Percentiles rank a stretch among this genome's conserved stretches.
Evolutionary conservation across 257 asterid species (phyloP).

Genomic region (Buddleja alternifolia): DNA sequence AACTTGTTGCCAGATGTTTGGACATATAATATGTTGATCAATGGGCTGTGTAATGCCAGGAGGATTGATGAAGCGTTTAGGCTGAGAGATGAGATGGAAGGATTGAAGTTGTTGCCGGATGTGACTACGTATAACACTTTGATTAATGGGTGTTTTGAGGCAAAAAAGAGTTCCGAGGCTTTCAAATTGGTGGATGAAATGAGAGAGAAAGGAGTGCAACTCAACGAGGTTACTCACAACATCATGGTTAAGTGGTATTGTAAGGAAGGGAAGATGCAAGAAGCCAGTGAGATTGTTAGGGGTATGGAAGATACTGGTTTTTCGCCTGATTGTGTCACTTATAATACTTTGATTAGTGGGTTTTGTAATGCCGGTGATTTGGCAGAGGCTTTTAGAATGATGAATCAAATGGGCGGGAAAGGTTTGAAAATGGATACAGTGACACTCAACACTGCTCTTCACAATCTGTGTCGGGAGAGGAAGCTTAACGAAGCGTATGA

Average conservation of each 20-base stretch:
- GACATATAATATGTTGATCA: slow-evolving; percentile 76
- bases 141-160: slow-evolving; percentile 67
- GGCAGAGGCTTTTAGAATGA: slow-evolving; percentile 65
- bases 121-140: slow-evolving; percentile 80
- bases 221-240: slow-evolving; percentile 67
- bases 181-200: slow-evolving; percentile 64
- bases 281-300: slow-evolving; percentile 50
- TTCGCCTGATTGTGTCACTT: slow-evolving; percentile 67
- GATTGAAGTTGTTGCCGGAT: slow-evolving; percentile 68
- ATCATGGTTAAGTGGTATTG: slow-evolving; percentile 77
- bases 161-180: slow-evolving; percentile 47
- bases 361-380: slow-evolving; percentile 66
- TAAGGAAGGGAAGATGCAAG: slow-evolving; percentile 73
- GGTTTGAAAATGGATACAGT: slow-evolving; percentile 83
- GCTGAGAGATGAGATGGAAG: slow-evolving; percentile 66
- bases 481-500: slow-evolving; percentile 65
- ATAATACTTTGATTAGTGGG: slow-evolving; percentile 73
- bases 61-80: slow-evolving; percentile 73
- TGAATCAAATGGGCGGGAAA: slow-evolving; percentile 65
- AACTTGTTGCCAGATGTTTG: slow-evolving; percentile 64
- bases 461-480: slow-evolving; percentile 58
- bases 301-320: slow-evolving; percentile 69
- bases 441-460: slow-evolving; percentile 70
- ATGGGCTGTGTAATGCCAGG: slow-evolving; percentile 60
- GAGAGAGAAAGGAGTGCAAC: slow-evolving; percentile 60